Conservation (phyloP, 75 land plant genomes). For the Pinus albicaulis region DNA sequence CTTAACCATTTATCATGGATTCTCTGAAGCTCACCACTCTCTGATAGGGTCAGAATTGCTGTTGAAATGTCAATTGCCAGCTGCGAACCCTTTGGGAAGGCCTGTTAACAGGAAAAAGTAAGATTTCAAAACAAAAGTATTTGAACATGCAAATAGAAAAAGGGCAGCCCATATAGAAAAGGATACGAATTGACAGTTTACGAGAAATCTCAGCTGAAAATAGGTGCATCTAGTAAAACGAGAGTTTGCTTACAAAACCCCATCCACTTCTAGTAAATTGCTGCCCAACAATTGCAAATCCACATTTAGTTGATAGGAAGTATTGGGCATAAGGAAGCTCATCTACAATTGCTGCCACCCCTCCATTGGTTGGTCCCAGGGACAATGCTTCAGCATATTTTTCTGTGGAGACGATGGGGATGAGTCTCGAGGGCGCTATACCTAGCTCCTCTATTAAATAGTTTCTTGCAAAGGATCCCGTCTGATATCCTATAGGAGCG, state of each 20-base stretch:
- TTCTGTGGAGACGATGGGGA: slow-evolving; percentile 23
- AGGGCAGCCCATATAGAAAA: not conserved
- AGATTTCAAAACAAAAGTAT: slow-evolving; percentile 9
- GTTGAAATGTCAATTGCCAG: slow-evolving; percentile 84
- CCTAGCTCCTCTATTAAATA: slow-evolving; percentile 68
- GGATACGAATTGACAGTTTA: not conserved
- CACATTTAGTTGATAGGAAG: slow-evolving; percentile 62
- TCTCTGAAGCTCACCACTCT: slow-evolving; percentile 77
- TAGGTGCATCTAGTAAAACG: not conserved
- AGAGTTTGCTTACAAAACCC: slow-evolving; percentile 77
- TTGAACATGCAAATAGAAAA: not conserved
- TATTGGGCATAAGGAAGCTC: slow-evolving; percentile 79
- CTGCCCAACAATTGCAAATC: slow-evolving; percentile 51
- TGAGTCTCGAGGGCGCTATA: slow-evolving; percentile 50
- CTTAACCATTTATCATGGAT: slow-evolving; percentile 77
- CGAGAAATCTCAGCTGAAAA: not conserved
- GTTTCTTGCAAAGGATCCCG: slow-evolving; percentile 75
- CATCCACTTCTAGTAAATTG: slow-evolving; percentile 85
- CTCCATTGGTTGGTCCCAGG: slow-evolving; percentile 63
- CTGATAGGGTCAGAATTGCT: slow-evolving; percentile 71
- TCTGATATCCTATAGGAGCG: slow-evolving; percentile 73
- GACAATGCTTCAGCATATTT: slow-evolving; percentile 55
- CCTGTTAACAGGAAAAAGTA: slow-evolving; percentile 38
- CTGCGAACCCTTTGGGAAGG: slow-evolving; percentile 80
- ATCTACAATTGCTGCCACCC: slow-evolving; percentile 89